Conservation (phyloP, 2,329 filamentous ascomycete species). For the Orbilia brochopaga region DNA sequence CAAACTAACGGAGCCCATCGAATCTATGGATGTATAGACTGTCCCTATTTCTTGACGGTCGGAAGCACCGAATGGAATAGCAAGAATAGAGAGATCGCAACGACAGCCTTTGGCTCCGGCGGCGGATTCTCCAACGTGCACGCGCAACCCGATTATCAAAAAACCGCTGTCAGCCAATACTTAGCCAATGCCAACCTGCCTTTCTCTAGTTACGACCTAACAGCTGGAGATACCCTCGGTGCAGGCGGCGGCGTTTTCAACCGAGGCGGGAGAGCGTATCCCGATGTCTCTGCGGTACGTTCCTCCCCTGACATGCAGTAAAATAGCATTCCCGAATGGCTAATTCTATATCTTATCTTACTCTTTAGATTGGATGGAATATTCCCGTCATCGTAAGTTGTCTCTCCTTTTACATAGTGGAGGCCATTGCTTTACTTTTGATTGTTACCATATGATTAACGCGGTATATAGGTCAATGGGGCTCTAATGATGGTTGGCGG, state of each 20-base stretch:
- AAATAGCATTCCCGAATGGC: not conserved
- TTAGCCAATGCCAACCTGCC: slow-evolving; percentile 57
- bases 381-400: too few relatives aligned
- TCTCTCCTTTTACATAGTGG: too few relatives aligned
- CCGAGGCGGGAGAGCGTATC: slow-evolving; percentile 61
- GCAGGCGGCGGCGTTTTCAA: slow-evolving; percentile 60
- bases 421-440: too few relatives aligned
- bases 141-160: slow-evolving; percentile 60
- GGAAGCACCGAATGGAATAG: slow-evolving; percentile 56
- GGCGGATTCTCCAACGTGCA: slow-evolving; percentile 63
- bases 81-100: slow-evolving; percentile 45
- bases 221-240: slow-evolving; percentile 57
- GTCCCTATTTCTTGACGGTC: slow-evolving; percentile 64
- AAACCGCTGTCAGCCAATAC: slow-evolving; percentile 59
- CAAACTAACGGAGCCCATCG: too few relatives aligned
- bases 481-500: slow-evolving; percentile 60
- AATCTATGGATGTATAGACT: slow-evolving; percentile 58
- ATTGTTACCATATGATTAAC: too few relatives aligned
- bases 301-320: slow-evolving; percentile 52
- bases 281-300: slow-evolving; percentile 62
- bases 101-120: slow-evolving; percentile 57
- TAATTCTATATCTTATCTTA: slow-evolving; percentile 9
- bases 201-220: slow-evolving; percentile 53
- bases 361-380: slow-evolving; percentile 31
- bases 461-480: too few relatives aligned